phyloP scores from a whole-genome alignment of 2,329 filamentous ascomycete genomes.

The Helotiales sp. region DNA sequence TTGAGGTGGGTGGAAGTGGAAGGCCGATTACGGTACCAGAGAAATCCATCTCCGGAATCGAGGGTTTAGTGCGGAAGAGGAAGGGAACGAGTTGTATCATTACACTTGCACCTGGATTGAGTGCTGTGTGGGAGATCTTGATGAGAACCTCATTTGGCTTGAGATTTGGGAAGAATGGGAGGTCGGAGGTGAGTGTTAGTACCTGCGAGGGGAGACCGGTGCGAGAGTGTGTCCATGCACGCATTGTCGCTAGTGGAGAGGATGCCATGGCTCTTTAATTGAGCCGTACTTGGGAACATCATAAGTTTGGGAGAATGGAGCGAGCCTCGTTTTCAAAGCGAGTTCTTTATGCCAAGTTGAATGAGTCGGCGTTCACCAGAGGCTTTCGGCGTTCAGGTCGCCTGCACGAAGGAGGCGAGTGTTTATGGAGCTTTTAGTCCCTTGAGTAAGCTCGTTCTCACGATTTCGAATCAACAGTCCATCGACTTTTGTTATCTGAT shows the following conservation, averaged over 20 bases:
- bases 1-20: conserved; percentile 28
- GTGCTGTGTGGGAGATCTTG: conserved; percentile 40
- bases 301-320: no score
- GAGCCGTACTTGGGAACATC: no score
- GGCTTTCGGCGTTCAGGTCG: no score
- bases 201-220: conserved; percentile 4
- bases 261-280: background rate
- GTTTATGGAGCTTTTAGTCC: no score
- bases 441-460: no score
- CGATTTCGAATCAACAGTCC: no score
- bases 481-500: no score
- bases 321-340: no score
- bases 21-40: conserved; percentile 42
- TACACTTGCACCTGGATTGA: conserved; percentile 46
- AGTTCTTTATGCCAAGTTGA: no score
- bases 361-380: no score
- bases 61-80: conserved; percentile 38
- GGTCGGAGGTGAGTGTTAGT: background rate
- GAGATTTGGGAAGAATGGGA: conserved; percentile 1
- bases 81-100: conserved; percentile 43
- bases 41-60: conserved; percentile 45
- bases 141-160: conserved; percentile 10
- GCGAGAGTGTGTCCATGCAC: conserved; percentile 6
- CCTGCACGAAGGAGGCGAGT: no score
- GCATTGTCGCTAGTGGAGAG: background rate